phyloP scores from a whole-genome alignment of 2,329 filamentous ascomycete genomes.

The Neoarthrinium moseri region DNA sequence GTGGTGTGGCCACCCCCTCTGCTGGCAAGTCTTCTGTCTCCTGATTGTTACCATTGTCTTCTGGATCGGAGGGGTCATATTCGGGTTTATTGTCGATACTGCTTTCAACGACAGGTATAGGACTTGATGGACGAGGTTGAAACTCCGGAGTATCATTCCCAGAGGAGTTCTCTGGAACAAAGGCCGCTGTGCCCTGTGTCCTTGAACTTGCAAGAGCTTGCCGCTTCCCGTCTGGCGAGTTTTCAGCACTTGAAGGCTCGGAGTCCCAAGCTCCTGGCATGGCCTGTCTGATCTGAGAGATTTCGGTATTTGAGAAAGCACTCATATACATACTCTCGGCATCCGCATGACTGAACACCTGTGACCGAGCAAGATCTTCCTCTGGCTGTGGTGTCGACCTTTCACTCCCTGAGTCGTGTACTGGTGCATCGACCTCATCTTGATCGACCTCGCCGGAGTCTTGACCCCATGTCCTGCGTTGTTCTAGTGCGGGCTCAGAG shows the following conservation, averaged over 20 bases:
- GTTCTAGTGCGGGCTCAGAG: conserved; percentile 36
- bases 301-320: conserved; percentile 53
- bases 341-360: conserved; percentile 74
- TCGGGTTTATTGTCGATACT: neutral
- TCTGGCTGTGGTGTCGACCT: conserved; percentile 21
- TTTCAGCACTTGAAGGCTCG: conserved; percentile 25
- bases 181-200: neutral
- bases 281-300: conserved; percentile 24
- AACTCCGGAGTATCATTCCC: too few relatives aligned
- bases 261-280: conserved; percentile 57
- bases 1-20: conserved; percentile 48
- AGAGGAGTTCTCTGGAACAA: too few relatives aligned
- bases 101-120: too few relatives aligned
- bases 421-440: conserved; percentile 10
- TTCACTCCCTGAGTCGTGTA: conserved; percentile 26
- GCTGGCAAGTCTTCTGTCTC: conserved; percentile 11
- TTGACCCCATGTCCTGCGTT: conserved; percentile 17
- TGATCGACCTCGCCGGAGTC: conserved; percentile 12
- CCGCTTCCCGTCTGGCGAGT: conserved; percentile 15
- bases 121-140: too few relatives aligned
- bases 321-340: conserved; percentile 88
- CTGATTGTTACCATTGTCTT: neutral
- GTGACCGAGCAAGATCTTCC: conserved; percentile 60
- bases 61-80: neutral
- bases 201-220: conserved; percentile 2